These are phyloP conservation scores for Bipolaris bicolor DNA, from an alignment of 2,329 filamentous ascomycete species.

Conservation along the genomic window DNA sequence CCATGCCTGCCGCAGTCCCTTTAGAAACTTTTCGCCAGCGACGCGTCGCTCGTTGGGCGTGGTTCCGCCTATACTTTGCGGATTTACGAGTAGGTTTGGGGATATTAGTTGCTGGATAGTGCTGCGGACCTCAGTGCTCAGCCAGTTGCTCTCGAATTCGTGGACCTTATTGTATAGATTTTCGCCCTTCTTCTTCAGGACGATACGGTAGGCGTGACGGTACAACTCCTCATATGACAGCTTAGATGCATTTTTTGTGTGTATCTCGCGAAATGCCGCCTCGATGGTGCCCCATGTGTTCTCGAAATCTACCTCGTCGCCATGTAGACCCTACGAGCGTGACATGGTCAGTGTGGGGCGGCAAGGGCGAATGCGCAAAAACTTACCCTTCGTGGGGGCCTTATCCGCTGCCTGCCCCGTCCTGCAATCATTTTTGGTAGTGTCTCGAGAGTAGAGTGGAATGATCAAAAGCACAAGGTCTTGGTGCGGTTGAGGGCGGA, in stretches of 20 bases:
- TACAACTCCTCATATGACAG: slow-evolving; percentile 97
- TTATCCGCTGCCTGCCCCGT: slow-evolving; percentile 67
- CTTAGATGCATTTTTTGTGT: slow-evolving; percentile 85
- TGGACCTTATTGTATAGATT: slow-evolving; percentile 81
- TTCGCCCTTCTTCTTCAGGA: slow-evolving; percentile 84
- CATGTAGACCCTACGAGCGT: slow-evolving; percentile 60
- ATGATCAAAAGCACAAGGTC: neutral
- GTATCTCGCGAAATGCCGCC: slow-evolving; percentile 82
- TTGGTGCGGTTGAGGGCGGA: slow-evolving; percentile 4
- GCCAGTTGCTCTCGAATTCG: slow-evolving; percentile 81
- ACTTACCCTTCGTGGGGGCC: slow-evolving; percentile 71
- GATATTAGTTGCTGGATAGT: slow-evolving; percentile 74
- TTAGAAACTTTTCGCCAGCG: slow-evolving; percentile 82
- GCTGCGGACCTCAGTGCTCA: slow-evolving; percentile 73
- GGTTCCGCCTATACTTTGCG: slow-evolving; percentile 54
- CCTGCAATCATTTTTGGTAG: slow-evolving; percentile 56
- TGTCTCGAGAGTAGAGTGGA: neutral
- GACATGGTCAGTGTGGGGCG: slow-evolving; percentile 19
- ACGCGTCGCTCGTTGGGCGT: slow-evolving; percentile 80
- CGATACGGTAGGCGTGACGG: slow-evolving; percentile 90
- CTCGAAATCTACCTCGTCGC: slow-evolving; percentile 79
- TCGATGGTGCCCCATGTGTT: slow-evolving; percentile 78
- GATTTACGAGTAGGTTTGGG: slow-evolving; percentile 67
- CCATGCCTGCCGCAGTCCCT: slow-evolving; percentile 78
- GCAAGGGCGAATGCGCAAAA: slow-evolving; percentile 1